Conservation (phyloP, 2,329 filamentous ascomycete genomes). For the Fusarium oligoseptatum region DNA sequence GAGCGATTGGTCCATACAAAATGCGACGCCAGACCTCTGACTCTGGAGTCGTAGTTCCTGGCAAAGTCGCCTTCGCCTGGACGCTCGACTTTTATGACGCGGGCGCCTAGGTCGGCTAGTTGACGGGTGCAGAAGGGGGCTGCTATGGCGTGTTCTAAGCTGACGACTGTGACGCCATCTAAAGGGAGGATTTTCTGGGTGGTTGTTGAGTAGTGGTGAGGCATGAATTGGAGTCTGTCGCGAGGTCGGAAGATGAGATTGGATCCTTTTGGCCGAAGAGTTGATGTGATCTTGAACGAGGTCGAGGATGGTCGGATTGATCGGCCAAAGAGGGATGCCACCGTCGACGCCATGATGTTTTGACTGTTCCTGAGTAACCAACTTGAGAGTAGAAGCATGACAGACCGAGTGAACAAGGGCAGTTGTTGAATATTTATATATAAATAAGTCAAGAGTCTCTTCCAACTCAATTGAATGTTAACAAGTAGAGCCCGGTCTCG, state of each 20-base stretch:
- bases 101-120: conserved; percentile 65
- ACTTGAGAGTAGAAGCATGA: background rate
- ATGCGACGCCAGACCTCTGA: conserved; percentile 64
- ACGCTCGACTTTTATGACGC: conserved; percentile 68
- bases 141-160: conserved; percentile 67
- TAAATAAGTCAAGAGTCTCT: background rate
- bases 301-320: background rate
- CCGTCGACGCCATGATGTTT: background rate
- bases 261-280: background rate
- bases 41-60: conserved; percentile 63
- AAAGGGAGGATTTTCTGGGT: conserved; percentile 25
- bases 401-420: rapidly evolving
- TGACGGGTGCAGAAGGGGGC: conserved; percentile 68
- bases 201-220: conserved; percentile 1
- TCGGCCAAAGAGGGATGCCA: background rate
- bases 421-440: background rate
- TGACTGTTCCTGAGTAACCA: background rate
- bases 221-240: background rate
- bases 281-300: background rate
- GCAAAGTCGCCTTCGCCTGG: conserved; percentile 66
- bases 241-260: background rate
- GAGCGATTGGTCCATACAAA: conserved; percentile 69
- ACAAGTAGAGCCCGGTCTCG: background rate
- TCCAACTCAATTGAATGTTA: background rate
- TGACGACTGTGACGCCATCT: conserved; percentile 63